Evolutionary conservation across 805 yeast species (phyloP).

Genomic region (Lachancea dasiensis): DNA sequence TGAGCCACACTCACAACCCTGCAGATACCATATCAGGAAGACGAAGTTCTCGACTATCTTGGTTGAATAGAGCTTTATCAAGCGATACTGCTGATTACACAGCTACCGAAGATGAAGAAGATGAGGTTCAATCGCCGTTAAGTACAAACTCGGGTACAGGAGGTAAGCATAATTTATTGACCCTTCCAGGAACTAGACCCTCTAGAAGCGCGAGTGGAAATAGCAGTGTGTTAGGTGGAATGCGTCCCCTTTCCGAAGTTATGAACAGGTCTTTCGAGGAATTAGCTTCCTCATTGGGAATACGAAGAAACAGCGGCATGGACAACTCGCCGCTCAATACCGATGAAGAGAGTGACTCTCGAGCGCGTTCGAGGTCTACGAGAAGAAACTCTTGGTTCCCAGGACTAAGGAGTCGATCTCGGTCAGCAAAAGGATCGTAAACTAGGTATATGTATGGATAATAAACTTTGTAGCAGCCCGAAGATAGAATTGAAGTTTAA

Average conservation of each 20-base stretch:
- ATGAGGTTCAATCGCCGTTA: slow-evolving; percentile 18
- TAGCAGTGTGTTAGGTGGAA: slow-evolving; percentile 18
- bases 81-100: slow-evolving; percentile 29
- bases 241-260: slow-evolving; percentile 8
- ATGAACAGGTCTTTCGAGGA: slow-evolving; percentile 21
- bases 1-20: slow-evolving; percentile 28
- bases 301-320: slow-evolving; percentile 6
- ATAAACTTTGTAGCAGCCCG: too few species aligned
- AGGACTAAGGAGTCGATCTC: slow-evolving; percentile 37
- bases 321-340: slow-evolving; percentile 4
- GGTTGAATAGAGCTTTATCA: slow-evolving; percentile 27
- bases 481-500: neutral
- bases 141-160: slow-evolving; percentile 14
- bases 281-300: slow-evolving; percentile 10
- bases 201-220: slow-evolving; percentile 20
- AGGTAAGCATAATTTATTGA: slow-evolving; percentile 13
- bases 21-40: slow-evolving; percentile 30
- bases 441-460: too few species aligned
- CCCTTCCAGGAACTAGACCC: slow-evolving; percentile 15
- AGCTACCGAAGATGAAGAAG: slow-evolving; percentile 29
- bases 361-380: slow-evolving; percentile 20
- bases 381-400: slow-evolving; percentile 42
- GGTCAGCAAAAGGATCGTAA: slow-evolving; percentile 18
- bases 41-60: slow-evolving; percentile 26
- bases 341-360: slow-evolving; percentile 15